These are phyloP conservation scores for Phytophthora pistaciae DNA, from an alignment of 352 stramenopile genomes.

Conservation along the genomic window DNA sequence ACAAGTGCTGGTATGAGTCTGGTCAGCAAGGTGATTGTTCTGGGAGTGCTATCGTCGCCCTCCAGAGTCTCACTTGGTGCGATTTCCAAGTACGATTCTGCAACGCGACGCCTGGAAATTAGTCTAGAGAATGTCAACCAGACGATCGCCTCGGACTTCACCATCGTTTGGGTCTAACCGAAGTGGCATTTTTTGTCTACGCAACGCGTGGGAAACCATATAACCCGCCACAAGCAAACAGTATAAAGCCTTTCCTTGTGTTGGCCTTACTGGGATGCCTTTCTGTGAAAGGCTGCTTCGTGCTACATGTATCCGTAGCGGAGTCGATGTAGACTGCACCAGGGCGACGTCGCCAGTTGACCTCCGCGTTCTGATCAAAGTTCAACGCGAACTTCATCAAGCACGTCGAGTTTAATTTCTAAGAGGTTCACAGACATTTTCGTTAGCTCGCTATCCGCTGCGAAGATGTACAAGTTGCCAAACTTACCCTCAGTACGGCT, in stretches of 20 bases:
- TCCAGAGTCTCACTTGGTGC: conserved; percentile 36
- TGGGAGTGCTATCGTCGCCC: conserved; percentile 13
- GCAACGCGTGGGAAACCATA: not conserved
- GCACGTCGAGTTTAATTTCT: conserved; percentile 76
- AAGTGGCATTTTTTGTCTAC: no score
- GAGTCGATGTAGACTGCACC: conserved; percentile 13
- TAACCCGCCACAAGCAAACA: not conserved
- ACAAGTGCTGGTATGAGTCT: not conserved
- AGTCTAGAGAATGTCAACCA: conserved; percentile 29
- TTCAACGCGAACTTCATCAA: conserved; percentile 87
- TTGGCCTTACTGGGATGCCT: not conserved
- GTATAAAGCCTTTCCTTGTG: not conserved
- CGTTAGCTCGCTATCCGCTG: not conserved
- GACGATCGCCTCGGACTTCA: conserved; percentile 36
- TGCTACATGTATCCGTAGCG: not conserved
- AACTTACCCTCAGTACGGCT: conserved; percentile 54
- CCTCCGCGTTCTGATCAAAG: conserved; percentile 67
- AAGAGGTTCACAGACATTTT: not conserved
- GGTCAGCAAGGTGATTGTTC: conserved; percentile 3
- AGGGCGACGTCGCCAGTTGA: conserved; percentile 50
- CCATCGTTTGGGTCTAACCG: conserved; percentile 29
- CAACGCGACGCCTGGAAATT: conserved; percentile 41
- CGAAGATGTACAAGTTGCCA: not conserved
- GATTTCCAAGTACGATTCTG: conserved; percentile 36
- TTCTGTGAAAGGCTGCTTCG: not conserved